phyloP scores from a whole-genome alignment of 2,329 filamentous ascomycete species.

The Phaeoacremonium minimum region DNA sequence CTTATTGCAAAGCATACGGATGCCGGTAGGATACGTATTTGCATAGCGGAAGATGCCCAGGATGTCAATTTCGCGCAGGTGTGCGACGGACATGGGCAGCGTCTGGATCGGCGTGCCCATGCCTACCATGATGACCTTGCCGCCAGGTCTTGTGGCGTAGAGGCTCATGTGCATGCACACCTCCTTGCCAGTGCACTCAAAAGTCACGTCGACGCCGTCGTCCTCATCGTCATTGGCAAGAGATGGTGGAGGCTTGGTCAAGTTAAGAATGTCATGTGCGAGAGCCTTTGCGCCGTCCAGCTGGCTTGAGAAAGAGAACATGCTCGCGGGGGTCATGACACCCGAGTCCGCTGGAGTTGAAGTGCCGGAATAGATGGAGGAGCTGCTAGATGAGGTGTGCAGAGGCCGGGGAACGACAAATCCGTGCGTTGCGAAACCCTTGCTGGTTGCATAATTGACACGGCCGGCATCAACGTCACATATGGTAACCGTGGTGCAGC shows the following conservation, averaged over 20 bases:
- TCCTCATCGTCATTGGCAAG: slow-evolving; percentile 49
- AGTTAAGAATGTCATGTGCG: slow-evolving; percentile 43
- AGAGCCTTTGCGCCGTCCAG: slow-evolving; percentile 46
- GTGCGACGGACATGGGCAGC: slow-evolving; percentile 66
- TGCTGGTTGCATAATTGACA: slow-evolving; percentile 53
- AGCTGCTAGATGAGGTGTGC: slow-evolving; percentile 36
- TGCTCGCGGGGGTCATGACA: slow-evolving; percentile 37
- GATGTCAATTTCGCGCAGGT: slow-evolving; percentile 72
- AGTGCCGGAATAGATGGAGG: slow-evolving; percentile 38
- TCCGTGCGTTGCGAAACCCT: slow-evolving; percentile 57
- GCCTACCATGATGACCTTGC: slow-evolving; percentile 71
- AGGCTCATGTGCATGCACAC: slow-evolving; percentile 71
- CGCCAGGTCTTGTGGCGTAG: slow-evolving; percentile 66
- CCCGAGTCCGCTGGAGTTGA: slow-evolving; percentile 40
- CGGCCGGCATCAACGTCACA: slow-evolving; percentile 57
- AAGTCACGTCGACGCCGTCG: slow-evolving; percentile 64
- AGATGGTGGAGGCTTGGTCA: slow-evolving; percentile 24
- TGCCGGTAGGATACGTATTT: slow-evolving; percentile 71
- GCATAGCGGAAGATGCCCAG: slow-evolving; percentile 76
- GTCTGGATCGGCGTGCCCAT: slow-evolving; percentile 78
- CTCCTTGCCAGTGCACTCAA: slow-evolving; percentile 75
- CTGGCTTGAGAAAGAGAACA: slow-evolving; percentile 40
- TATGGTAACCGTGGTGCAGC: slow-evolving; percentile 55
- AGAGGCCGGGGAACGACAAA: slow-evolving; percentile 45
- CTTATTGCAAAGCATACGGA: slow-evolving; percentile 51